These are phyloP conservation scores for Malbranchea cinnamomea DNA, from an alignment of 2,329 filamentous ascomycete genomes.

Conservation along the genomic window DNA sequence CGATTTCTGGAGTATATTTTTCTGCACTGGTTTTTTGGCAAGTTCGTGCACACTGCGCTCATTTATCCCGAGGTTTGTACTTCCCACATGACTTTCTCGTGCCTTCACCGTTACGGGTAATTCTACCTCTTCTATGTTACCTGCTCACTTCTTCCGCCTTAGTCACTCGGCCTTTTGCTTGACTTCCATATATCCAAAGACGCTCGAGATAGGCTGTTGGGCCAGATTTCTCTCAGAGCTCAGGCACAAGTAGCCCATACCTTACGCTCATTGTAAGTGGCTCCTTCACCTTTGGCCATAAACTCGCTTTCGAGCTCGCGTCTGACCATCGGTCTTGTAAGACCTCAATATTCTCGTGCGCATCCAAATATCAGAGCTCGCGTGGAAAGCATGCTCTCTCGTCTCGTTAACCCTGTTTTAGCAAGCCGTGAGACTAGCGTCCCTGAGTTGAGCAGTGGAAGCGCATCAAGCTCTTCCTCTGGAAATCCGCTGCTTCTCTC, in stretches of 20 bases:
- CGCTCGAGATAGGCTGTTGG: conserved; percentile 59
- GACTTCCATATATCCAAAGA: conserved; percentile 89
- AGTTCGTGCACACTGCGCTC: conserved; percentile 69
- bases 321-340: conserved; percentile 18
- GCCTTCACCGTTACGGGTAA: conserved; percentile 19
- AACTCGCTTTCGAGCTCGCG: no score
- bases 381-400: conserved; percentile 24
- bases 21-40: conserved; percentile 82
- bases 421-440: conserved; percentile 1
- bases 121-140: conserved; percentile 7
- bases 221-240: conserved; percentile 64
- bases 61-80: conserved; percentile 66
- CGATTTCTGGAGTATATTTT: conserved; percentile 71
- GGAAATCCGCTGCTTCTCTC: conserved; percentile 35
- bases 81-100: not conserved
- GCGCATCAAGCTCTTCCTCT: no score
- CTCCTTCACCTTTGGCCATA: conserved; percentile 7
- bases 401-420: conserved; percentile 2
- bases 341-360: conserved; percentile 23
- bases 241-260: conserved; percentile 68
- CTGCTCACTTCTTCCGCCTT: conserved; percentile 18
- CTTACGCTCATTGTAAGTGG: conserved; percentile 49
- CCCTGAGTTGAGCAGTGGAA: no score
- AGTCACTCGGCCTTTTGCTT: conserved; percentile 52
- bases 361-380: conserved; percentile 20